A percentile compares a stretch with the other conserved stretches of the same genome.
Conservation (phyloP, 139 green algal species). For the Microglena sp. region DNA sequence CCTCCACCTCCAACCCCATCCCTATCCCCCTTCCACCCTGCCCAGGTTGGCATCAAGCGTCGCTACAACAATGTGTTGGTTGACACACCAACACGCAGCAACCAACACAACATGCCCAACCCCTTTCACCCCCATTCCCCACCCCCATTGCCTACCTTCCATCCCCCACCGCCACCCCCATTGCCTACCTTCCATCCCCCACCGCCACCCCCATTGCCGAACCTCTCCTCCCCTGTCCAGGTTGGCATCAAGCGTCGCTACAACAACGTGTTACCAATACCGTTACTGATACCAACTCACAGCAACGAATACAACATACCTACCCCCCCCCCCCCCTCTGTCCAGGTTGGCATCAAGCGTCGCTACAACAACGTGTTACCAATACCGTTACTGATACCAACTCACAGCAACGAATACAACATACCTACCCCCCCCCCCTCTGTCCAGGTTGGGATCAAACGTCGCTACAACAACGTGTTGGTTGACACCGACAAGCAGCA, state of each 20-base stretch:
- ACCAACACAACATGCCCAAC: no score
- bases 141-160: no score
- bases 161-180: no score
- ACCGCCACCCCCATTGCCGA: no score
- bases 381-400: conserved; percentile 38
- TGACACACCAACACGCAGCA: conserved; percentile 32
- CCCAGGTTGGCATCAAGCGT: conserved; percentile 23
- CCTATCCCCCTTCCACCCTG: background rate
- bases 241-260: conserved; percentile 34
- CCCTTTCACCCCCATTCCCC: no score
- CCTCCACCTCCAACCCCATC: background rate
- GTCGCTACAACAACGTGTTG: conserved; percentile 52
- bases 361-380: conserved; percentile 51
- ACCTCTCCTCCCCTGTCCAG: no score
- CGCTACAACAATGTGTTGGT: conserved; percentile 51
- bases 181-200: no score
- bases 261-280: conserved; percentile 37
- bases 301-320: background rate
- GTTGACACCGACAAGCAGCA: conserved; percentile 35
- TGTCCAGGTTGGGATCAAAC: conserved; percentile 23
- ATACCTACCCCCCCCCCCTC: no score
- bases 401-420: conserved; percentile 20
- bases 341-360: conserved; percentile 23
- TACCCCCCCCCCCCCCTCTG: background rate
- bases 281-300: background rate